phyloP scores from a whole-genome alignment of 2,329 filamentous ascomycete species.

The Curvularia sp. region DNA sequence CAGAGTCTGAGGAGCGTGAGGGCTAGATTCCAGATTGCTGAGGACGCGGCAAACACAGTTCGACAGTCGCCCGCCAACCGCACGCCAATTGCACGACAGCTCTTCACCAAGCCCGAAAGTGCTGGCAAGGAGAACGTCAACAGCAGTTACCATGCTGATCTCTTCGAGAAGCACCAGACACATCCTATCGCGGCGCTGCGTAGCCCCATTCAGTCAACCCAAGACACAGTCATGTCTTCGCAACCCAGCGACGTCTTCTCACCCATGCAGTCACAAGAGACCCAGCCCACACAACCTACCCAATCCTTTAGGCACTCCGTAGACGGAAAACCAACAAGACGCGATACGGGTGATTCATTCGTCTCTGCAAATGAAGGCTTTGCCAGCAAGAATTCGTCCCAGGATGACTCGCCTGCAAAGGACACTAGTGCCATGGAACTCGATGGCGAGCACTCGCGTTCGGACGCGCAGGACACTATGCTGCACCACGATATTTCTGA shows the following conservation, averaged over 20 bases:
- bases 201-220: constrained; percentile 37
- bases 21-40: constrained; percentile 67
- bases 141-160: constrained; percentile 27
- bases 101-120: constrained; percentile 38
- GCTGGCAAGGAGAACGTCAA: constrained; percentile 42
- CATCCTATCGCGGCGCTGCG: constrained; percentile 43
- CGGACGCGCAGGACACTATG: constrained; percentile 36
- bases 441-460: constrained; percentile 36
- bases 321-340: constrained; percentile 34
- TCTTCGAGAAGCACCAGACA: constrained; percentile 53
- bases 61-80: constrained; percentile 36
- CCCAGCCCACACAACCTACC: constrained; percentile 43
- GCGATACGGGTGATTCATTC: constrained; percentile 55
- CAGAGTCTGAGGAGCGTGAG: constrained; percentile 60
- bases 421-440: constrained; percentile 43
- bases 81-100: constrained; percentile 38
- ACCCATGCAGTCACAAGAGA: constrained; percentile 42
- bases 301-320: constrained; percentile 40
- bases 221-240: constrained; percentile 40
- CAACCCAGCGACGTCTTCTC: constrained; percentile 44
- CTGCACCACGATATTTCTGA: constrained; percentile 35
- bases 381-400: constrained; percentile 41
- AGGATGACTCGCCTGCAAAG: constrained; percentile 33
- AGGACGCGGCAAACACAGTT: constrained; percentile 56
- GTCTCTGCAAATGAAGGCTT: constrained; percentile 58